These are phyloP conservation scores for Ascoidea asiatica DNA, from an alignment of 805 yeast genomes.

Conservation along the genomic window DNA sequence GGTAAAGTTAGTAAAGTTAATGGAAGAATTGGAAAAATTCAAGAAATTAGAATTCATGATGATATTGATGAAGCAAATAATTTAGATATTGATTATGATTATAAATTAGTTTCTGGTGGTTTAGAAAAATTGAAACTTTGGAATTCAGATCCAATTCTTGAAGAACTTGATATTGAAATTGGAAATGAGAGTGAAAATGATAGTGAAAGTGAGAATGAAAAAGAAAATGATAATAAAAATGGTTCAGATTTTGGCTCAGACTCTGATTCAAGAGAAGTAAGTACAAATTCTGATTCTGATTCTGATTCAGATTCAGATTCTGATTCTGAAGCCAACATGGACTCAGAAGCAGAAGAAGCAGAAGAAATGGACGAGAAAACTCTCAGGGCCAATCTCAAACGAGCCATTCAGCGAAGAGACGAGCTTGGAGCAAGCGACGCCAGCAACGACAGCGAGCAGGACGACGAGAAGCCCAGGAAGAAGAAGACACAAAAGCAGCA, in stretches of 20 bases:
- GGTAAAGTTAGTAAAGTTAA: slow-evolving; percentile 62
- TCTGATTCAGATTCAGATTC: too few species aligned
- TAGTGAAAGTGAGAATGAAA: slow-evolving; percentile 2
- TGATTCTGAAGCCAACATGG: too few species aligned
- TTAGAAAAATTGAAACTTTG: slow-evolving; percentile 75
- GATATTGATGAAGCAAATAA: slow-evolving; percentile 59
- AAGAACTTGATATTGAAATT: slow-evolving; percentile 9
- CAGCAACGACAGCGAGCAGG: background rate
- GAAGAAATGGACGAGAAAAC: too few species aligned
- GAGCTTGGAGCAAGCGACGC: background rate
- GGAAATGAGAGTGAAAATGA: slow-evolving; percentile 8
- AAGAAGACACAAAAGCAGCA: background rate
- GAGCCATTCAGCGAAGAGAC: background rate
- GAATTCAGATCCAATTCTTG: slow-evolving; percentile 25
- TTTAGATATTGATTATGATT: slow-evolving; percentile 70
- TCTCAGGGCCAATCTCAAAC: background rate
- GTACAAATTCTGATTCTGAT: too few species aligned
- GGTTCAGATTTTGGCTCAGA: too few species aligned
- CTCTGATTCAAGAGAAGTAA: too few species aligned
- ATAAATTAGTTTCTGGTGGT: slow-evolving; percentile 69
- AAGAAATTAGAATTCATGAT: slow-evolving; percentile 57
- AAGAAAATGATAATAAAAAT: slow-evolving; percentile 4
- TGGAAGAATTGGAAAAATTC: slow-evolving; percentile 45
- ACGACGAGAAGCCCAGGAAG: too few species aligned
- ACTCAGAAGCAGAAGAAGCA: too few species aligned